Base-by-base conservation (phyloP, 768 basidiomycete species). In the Mycena sanguinolenta region DNA sequence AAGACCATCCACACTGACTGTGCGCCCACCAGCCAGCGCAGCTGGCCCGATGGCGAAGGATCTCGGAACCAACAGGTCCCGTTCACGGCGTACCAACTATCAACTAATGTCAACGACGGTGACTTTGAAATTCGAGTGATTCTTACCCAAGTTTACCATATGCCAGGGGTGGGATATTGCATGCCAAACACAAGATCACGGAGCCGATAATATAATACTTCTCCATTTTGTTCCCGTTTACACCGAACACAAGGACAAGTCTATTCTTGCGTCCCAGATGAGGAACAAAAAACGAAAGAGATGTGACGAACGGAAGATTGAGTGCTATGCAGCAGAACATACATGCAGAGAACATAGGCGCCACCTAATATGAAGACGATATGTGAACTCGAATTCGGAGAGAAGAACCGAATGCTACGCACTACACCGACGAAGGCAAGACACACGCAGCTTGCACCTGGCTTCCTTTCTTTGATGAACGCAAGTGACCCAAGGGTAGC, bases 161-260 rank as follows among this genome's bases (percentile, higher is more conserved):
- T 17, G 46, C 50, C 3, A 16, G 39, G 23, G 50, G 34, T 17
- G 62, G 50, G 36, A 63, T 52, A 30, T 25, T 36, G 27, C 62
- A 63, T 23, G 49, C 46, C 4, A 38, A 16, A 28, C 21, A 50
- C 19, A 36, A 19, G 49, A 63, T 46, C 14, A 36, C 14, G 6
- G 58, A 59, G 4, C 36, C 36, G 49, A 63, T 50, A 46, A 63
- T 36, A 34, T 63, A 63, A 34, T 38, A 63, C 52, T 63, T 63
- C 32, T 63, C 62, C 62, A 55, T 64, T 5, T 7, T 42, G 10
- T 39, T 42, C 6, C 63, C 63, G 52, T 64, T 64, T 28, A 64
- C 28, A 38, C 52, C 52, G n/a, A n/a, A n/a, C n/a, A n/a, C n/a
- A n/a, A n/a, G n/a, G n/a, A n/a, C n/a, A n/a, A n/a, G n/a, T n/a